These are phyloP conservation scores for Fraxinus anomala DNA, from an alignment of 257 asterid genomes.

Conservation along the genomic window DNA sequence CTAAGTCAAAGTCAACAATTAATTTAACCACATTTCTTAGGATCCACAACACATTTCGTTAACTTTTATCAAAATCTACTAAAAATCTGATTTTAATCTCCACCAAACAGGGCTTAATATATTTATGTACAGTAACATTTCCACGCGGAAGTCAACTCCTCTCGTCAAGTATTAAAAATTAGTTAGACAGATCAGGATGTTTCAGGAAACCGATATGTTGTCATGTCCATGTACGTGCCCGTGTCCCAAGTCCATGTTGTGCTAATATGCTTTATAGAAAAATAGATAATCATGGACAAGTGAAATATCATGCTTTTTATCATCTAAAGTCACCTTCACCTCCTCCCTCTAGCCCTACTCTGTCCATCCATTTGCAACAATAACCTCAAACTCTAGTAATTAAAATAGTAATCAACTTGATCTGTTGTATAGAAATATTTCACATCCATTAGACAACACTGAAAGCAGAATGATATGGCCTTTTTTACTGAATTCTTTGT, in stretches of 20 bases:
- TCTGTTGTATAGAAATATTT: neutral
- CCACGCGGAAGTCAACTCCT: no score
- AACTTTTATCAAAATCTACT: no score
- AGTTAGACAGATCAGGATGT: no score
- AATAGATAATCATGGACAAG: neutral
- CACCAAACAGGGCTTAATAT: no score
- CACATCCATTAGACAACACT: neutral
- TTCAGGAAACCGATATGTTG: neutral
- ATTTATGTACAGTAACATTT: no score
- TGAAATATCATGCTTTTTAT: neutral
- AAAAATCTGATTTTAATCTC: no score
- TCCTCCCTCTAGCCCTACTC: neutral
- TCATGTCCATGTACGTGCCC: neutral
- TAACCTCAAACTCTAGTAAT: neutral
- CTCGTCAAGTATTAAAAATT: no score
- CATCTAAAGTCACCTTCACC: neutral
- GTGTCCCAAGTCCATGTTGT: neutral
- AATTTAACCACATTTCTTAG: no score
- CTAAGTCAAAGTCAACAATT: no score
- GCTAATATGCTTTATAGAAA: neutral
- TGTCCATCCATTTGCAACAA: neutral
- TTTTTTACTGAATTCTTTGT: neutral
- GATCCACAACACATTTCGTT: no score
- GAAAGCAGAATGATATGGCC: conserved; percentile 5
- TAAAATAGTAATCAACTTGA: neutral